These are phyloP conservation scores for Lachancea kluyveri DNA, from an alignment of 805 yeast species.

Conservation along the genomic window DNA sequence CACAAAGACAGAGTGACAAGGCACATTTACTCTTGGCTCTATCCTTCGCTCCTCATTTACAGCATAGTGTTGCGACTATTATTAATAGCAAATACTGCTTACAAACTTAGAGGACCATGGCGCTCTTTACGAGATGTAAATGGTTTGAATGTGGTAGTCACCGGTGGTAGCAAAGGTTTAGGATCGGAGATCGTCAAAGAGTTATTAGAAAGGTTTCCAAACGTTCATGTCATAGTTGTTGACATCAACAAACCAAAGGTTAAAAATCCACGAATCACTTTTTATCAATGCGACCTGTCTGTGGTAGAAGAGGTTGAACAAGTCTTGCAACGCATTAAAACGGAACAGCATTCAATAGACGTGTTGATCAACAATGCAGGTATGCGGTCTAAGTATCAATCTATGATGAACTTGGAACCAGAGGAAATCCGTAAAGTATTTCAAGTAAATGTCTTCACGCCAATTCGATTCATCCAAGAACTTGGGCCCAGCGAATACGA, in stretches of 20 bases:
- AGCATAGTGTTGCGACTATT: background rate
- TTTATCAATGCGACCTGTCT: constrained; percentile 64
- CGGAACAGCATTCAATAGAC: constrained; percentile 40
- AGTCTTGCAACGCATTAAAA: constrained; percentile 35
- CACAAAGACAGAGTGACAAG: constrained; percentile 5
- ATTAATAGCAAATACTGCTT: background rate
- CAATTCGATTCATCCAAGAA: constrained; percentile 58
- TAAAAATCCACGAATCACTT: constrained; percentile 31
- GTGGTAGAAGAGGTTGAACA: constrained; percentile 36
- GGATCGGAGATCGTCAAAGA: constrained; percentile 26
- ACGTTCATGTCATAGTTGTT: constrained; percentile 25
- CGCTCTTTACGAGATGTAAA: background rate
- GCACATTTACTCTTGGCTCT: too few relatives aligned
- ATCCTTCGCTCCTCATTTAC: constrained; percentile 1
- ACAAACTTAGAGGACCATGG: constrained; percentile 6
- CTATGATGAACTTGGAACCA: constrained; percentile 42
- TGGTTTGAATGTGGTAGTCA: constrained; percentile 17
- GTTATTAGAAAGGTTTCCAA: constrained; percentile 15
- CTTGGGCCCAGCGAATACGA: constrained; percentile 53
- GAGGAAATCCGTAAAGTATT: constrained; percentile 52
- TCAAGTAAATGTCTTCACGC: constrained; percentile 60
- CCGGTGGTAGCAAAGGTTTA: constrained; percentile 37
- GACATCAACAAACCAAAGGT: constrained; percentile 11
- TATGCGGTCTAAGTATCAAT: constrained; percentile 46
- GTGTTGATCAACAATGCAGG: constrained; percentile 83